phyloP scores from a whole-genome alignment of 2,329 filamentous ascomycete genomes.

The Lasiodiplodia gonubiensis region DNA sequence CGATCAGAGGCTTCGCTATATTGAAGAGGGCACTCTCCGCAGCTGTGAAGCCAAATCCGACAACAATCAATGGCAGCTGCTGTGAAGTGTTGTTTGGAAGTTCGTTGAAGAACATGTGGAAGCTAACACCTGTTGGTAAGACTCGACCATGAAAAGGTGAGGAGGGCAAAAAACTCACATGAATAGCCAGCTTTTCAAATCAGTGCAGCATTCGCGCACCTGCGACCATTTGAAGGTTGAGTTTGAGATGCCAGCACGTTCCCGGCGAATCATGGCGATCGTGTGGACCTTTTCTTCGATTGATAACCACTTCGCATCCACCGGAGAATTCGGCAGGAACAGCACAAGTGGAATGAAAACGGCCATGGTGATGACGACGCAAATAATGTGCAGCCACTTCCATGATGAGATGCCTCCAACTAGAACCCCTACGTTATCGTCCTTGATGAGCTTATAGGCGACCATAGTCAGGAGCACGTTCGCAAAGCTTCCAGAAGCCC shows the following conservation, averaged over 20 bases:
- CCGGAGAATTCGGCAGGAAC: not conserved
- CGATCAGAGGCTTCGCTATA: not conserved
- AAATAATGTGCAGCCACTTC: conserved; percentile 6
- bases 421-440: not conserved
- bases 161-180: not conserved
- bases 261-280: not conserved
- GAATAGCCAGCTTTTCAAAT: conserved; percentile 61
- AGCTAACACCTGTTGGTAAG: not conserved
- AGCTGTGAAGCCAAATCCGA: not conserved
- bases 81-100: conserved; percentile 5
- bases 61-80: not conserved
- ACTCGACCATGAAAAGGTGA: too few species aligned
- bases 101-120: conserved; percentile 9
- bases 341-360: not conserved
- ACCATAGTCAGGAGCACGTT: conserved; percentile 4
- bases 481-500: not conserved
- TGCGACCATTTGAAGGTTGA: conserved; percentile 73
- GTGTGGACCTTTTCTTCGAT: not conserved
- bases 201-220: conserved; percentile 62
- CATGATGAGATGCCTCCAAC: not conserved
- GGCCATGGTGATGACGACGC: not conserved
- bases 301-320: not conserved
- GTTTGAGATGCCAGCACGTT: conserved; percentile 64
- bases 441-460: conserved; percentile 4
- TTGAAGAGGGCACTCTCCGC: conserved; percentile 3